Percentiles rank a stretch among this genome's conserved stretches.
Conservation (phyloP, 2,329 filamentous ascomycete genomes). For the Fusarium longipes region DNA sequence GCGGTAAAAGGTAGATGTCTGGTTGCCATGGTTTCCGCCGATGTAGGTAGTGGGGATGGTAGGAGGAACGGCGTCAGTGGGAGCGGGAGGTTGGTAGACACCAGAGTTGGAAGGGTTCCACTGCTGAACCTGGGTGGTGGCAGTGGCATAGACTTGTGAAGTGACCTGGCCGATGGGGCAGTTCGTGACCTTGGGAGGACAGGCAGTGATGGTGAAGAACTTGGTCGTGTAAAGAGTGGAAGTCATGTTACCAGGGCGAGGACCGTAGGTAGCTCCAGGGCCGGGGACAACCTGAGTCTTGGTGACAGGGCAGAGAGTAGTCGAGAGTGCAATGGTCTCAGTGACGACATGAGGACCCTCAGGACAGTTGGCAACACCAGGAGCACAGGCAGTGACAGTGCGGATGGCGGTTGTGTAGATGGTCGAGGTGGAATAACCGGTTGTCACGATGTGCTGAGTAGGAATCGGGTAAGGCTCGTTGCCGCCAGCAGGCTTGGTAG, state of each 20-base stretch:
- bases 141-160: constrained; percentile 28
- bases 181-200: constrained; percentile 15
- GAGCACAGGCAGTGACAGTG: constrained; percentile 31
- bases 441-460: constrained; percentile 19
- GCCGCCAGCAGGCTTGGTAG: neutral
- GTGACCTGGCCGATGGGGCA: constrained; percentile 21
- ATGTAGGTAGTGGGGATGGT: constrained; percentile 2
- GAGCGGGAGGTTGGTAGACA: constrained; percentile 4
- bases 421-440: constrained; percentile 23
- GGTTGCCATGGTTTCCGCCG: constrained; percentile 5
- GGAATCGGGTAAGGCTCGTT: constrained; percentile 6
- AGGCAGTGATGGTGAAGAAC: constrained; percentile 29
- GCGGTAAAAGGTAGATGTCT: constrained; percentile 13
- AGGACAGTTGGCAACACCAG: constrained; percentile 6
- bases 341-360: constrained; percentile 11
- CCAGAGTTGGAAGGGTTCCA: constrained; percentile 14
- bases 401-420: constrained; percentile 36
- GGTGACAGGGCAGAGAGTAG: constrained; percentile 37
- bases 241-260: constrained; percentile 15
- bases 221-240: constrained; percentile 37
- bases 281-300: constrained; percentile 11
- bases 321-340: constrained; percentile 30
- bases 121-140: constrained; percentile 18
- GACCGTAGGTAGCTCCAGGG: constrained; percentile 8
- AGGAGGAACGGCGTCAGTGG: neutral